Percentiles rank a stretch among this genome's conserved stretches.
These are phyloP conservation scores for Xylaria sp. DNA, from an alignment of 2,329 filamentous ascomycete species.

Conservation along the genomic window DNA sequence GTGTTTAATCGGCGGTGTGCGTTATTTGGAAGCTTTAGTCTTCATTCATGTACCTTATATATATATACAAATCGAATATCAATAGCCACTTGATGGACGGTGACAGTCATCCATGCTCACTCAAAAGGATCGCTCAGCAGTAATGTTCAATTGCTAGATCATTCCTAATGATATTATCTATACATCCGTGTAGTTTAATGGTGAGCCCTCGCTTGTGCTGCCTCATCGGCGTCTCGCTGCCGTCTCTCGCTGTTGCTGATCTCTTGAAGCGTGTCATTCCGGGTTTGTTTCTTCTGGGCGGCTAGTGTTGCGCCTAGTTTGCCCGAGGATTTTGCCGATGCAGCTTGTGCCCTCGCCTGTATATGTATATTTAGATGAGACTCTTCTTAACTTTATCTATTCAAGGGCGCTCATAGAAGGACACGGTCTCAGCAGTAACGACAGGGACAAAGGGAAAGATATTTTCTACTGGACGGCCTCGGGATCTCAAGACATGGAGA, in stretches of 20 bases:
- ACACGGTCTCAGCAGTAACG: no score
- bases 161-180: slow-evolving; percentile 6
- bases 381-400: not conserved
- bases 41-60: not conserved
- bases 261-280: slow-evolving; percentile 73
- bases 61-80: slow-evolving; percentile 6
- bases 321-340: slow-evolving; percentile 65
- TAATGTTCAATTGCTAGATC: not conserved
- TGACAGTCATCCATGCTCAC: not conserved
- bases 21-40: not conserved
- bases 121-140: not conserved
- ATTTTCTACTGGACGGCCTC: not conserved
- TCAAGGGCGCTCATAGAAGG: not conserved
- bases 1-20: slow-evolving; percentile 25
- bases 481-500: not conserved
- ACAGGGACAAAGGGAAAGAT: not conserved
- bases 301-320: slow-evolving; percentile 78
- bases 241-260: slow-evolving; percentile 73
- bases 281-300: slow-evolving; percentile 80
- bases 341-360: slow-evolving; percentile 74
- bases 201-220: slow-evolving; percentile 66
- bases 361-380: slow-evolving; percentile 11
- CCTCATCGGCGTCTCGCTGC: slow-evolving; percentile 74
- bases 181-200: slow-evolving; percentile 55
- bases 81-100: not conserved